Conservation (phyloP, 208 protist genomes). For the Leptomonas pyrrhocoris region DNA sequence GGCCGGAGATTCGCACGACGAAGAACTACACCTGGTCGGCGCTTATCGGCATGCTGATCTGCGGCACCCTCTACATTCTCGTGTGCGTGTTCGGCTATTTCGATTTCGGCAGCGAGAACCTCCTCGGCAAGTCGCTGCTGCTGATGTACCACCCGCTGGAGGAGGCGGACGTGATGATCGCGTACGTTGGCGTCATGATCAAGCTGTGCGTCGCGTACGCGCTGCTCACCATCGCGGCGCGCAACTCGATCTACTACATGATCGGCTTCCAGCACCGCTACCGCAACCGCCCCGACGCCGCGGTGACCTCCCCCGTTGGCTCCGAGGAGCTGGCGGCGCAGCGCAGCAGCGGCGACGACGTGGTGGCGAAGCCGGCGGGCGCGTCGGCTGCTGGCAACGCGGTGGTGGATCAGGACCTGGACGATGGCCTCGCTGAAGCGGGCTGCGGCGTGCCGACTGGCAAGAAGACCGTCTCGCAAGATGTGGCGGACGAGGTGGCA, state of each 20-base stretch:
- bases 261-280: constrained; percentile 48
- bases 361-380: neutral
- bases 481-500: neutral
- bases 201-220: constrained; percentile 69
- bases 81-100: constrained; percentile 68
- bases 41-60: constrained; percentile 57
- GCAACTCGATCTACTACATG: constrained; percentile 67
- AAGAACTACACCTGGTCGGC: constrained; percentile 44
- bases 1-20: constrained; percentile 32
- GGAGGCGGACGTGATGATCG: constrained; percentile 43
- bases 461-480: constrained; percentile 16
- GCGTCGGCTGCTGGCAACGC: neutral
- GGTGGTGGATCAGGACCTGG: neutral
- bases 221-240: constrained; percentile 42
- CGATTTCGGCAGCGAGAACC: constrained; percentile 53
- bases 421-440: neutral
- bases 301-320: no score
- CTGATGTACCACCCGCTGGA: constrained; percentile 56
- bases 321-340: constrained; percentile 7
- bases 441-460: neutral
- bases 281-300: constrained; percentile 26
- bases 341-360: neutral
- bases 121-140: constrained; percentile 49
- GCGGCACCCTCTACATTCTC: constrained; percentile 52
- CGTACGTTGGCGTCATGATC: constrained; percentile 58